Evolutionary conservation across 352 stramenopile genomes (phyloP).

Genomic region (Pythium phragmitis): DNA sequence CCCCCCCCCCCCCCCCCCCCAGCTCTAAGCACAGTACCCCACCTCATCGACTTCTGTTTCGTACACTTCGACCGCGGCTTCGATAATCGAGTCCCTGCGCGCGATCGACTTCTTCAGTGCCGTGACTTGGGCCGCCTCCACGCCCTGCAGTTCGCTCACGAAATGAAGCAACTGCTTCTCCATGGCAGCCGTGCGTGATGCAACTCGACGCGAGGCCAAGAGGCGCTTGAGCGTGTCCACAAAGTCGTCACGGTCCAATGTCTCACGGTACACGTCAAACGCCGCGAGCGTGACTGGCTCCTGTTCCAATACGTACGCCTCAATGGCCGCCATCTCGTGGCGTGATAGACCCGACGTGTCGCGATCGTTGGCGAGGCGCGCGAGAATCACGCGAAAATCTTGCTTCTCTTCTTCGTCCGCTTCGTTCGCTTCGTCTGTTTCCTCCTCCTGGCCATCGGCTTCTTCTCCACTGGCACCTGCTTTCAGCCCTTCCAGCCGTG

Average conservation of each 20-base stretch:
- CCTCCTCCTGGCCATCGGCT: not conserved
- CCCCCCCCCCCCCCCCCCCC: too few relatives aligned
- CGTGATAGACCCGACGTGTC: conserved; percentile 24
- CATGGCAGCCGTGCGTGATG: conserved; percentile 15
- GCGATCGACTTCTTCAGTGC: conserved; percentile 45
- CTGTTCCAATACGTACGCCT: conserved; percentile 30
- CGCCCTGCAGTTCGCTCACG: conserved; percentile 2
- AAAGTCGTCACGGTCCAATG: conserved; percentile 50
- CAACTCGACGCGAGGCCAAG: conserved; percentile 10
- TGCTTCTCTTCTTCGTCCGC: conserved; percentile 25
- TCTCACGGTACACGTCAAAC: conserved; percentile 53
- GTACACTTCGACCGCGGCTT: conserved; percentile 41
- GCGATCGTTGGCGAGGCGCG: conserved; percentile 14
- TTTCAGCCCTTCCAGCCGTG: conserved; percentile 31
- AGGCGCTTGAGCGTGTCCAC: conserved; percentile 56
- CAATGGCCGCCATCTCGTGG: conserved; percentile 28
- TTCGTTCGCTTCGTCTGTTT: not conserved
- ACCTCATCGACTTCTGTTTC: conserved; percentile 47
- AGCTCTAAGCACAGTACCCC: not conserved
- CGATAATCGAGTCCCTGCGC: conserved; percentile 38
- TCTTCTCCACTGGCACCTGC: not conserved
- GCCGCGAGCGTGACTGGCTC: conserved; percentile 52
- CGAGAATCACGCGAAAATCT: conserved; percentile 28
- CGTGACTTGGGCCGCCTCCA: conserved; percentile 26
- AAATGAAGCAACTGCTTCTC: conserved; percentile 30